A percentile compares a stretch with the other conserved stretches of the same genome.
phyloP scores from a whole-genome alignment of 164 flowering plant species.

The Tetracentron sinense region DNA sequence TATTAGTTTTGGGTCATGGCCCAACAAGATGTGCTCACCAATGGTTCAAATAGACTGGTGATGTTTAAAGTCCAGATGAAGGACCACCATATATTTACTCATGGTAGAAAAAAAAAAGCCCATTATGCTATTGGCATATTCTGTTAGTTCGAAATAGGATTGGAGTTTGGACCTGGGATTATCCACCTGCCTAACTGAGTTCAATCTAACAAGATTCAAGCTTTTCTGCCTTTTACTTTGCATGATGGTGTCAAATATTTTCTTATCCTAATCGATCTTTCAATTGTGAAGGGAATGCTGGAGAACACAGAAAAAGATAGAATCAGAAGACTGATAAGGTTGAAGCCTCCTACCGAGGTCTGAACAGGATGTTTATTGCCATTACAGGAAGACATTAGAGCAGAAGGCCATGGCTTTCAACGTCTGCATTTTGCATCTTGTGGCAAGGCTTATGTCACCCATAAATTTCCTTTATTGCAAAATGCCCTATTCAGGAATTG shows the following conservation, averaged over 20 bases:
- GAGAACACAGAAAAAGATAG: slow-evolving; percentile 61
- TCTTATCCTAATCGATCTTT: background rate
- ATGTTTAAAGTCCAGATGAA: no score
- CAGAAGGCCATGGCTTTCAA: background rate
- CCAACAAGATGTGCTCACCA: no score
- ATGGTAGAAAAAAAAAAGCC: no score
- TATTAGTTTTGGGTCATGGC: no score
- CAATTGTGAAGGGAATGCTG: slow-evolving; percentile 51
- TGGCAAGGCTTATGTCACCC: no score
- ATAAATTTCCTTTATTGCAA: no score
- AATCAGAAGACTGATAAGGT: slow-evolving; percentile 43
- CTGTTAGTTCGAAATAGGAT: background rate
- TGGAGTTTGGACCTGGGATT: no score
- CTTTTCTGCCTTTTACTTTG: background rate
- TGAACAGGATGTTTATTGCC: slow-evolving; percentile 13
- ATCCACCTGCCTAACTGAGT: background rate
- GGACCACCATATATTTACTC: no score
- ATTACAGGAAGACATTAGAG: background rate
- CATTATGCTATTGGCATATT: background rate
- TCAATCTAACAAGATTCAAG: background rate
- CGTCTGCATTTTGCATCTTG: background rate
- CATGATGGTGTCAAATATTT: background rate
- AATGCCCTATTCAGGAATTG: no score
- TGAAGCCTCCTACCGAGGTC: slow-evolving; percentile 54
- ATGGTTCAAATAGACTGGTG: no score